Evolutionary conservation across 306 rosid genomes (phyloP).

Genomic region (Acmispon strigosus): DNA sequence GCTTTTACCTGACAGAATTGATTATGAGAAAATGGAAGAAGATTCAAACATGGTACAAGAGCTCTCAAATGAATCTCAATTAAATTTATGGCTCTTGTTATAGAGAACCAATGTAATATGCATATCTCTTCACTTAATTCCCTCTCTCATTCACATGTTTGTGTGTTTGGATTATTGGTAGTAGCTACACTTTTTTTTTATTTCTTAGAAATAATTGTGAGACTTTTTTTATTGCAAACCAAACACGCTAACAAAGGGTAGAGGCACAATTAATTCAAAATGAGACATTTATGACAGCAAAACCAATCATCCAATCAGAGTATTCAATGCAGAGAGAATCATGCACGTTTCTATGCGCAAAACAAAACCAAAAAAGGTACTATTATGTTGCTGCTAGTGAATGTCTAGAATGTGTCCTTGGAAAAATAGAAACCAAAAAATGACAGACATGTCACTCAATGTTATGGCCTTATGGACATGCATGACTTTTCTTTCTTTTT

Average conservation of each 20-base stretch:
- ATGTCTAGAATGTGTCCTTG: conserved; percentile 19
- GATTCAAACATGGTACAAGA: neutral
- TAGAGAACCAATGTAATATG: neutral
- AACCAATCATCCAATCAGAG: neutral
- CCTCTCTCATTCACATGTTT: no score
- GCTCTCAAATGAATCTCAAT: neutral
- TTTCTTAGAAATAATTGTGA: neutral
- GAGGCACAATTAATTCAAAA: conserved; percentile 14
- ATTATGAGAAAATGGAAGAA: no score
- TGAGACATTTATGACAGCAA: neutral
- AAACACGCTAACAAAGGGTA: neutral
- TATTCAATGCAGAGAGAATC: conserved; percentile 15
- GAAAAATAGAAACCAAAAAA: conserved; percentile 2
- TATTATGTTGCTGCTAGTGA: neutral
- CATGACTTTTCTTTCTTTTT: neutral
- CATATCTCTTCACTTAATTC: neutral
- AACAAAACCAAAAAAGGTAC: neutral
- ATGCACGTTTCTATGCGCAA: conserved; percentile 11
- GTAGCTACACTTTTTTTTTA: neutral
- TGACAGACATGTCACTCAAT: neutral
- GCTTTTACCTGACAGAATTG: no score
- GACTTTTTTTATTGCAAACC: no score
- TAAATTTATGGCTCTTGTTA: neutral
- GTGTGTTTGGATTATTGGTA: no score
- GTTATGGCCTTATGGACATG: neutral